phyloP scores from a whole-genome alignment of 2,329 filamentous ascomycete species.

The Talaromyces pinophilus region DNA sequence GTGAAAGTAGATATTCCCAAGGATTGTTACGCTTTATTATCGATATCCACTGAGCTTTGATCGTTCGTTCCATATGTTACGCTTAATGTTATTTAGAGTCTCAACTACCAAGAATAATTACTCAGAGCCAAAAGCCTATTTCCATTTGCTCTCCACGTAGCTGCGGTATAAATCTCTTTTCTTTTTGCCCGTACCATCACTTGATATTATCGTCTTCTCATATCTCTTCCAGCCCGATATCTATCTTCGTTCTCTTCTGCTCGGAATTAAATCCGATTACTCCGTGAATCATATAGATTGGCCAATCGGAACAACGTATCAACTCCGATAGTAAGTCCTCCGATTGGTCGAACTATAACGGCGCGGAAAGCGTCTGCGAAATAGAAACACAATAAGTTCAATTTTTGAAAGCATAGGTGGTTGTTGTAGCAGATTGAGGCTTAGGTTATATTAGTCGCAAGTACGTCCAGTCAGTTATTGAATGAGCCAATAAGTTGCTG shows the following conservation, averaged over 20 bases:
- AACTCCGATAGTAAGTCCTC: neutral
- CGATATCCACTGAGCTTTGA: constrained; percentile 16
- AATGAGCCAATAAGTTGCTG: too few relatives aligned
- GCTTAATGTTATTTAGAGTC: neutral
- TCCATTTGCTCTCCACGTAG: neutral
- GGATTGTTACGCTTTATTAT: neutral
- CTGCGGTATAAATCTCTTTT: neutral
- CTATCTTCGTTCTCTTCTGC: neutral
- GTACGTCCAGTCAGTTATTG: too few relatives aligned
- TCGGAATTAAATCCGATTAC: neutral
- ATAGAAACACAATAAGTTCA: neutral
- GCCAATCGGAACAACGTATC: neutral
- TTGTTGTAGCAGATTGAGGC: neutral
- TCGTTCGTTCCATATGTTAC: neutral
- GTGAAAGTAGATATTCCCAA: constrained; percentile 4
- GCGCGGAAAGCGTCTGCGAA: too few relatives aligned
- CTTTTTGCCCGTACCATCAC: neutral
- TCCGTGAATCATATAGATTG: neutral
- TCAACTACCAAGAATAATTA: neutral
- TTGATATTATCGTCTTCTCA: neutral
- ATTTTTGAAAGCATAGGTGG: neutral
- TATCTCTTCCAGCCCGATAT: neutral
- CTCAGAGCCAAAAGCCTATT: neutral
- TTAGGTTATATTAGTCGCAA: too few relatives aligned
- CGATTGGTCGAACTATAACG: neutral